Conservation (phyloP, 202 grass and related monocot species). For the Elaeis oleifera region DNA sequence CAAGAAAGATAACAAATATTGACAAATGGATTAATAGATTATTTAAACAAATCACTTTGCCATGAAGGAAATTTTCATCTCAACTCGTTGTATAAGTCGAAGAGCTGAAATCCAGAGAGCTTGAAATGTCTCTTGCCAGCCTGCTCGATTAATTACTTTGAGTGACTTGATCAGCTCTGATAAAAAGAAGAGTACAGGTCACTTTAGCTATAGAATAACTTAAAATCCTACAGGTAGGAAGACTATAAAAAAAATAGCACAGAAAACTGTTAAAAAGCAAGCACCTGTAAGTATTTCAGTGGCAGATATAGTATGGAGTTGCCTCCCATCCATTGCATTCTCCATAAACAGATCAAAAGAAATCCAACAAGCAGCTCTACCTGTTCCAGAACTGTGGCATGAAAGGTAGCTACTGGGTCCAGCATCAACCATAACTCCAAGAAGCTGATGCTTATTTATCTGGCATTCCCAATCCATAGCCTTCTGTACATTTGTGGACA, state of each 20-base stretch:
- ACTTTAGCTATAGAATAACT: no score
- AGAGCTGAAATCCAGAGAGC: slow-evolving; percentile 91
- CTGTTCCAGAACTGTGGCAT: slow-evolving; percentile 49
- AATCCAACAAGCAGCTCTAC: slow-evolving; percentile 76
- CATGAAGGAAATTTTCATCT: slow-evolving; percentile 14
- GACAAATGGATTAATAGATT: slow-evolving; percentile 12
- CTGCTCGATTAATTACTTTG: slow-evolving; percentile 78
- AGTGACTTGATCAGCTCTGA: slow-evolving; percentile 75
- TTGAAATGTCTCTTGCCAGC: slow-evolving; percentile 97
- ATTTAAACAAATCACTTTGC: slow-evolving; percentile 10
- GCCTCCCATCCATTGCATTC: slow-evolving; percentile 74
- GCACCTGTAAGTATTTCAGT: slow-evolving; percentile 74
- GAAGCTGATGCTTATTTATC: slow-evolving; percentile 53
- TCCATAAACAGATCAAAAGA: slow-evolving; percentile 86
- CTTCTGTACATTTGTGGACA: slow-evolving; percentile 47
- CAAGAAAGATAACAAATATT: slow-evolving; percentile 8
- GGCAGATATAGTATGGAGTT: slow-evolving; percentile 64
- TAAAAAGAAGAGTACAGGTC: slow-evolving; percentile 21
- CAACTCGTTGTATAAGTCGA: slow-evolving; percentile 85
- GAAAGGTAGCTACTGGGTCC: slow-evolving; percentile 35
- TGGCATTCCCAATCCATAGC: slow-evolving; percentile 49
- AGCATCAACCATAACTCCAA: slow-evolving; percentile 50
- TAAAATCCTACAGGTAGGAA: no score
- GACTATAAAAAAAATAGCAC: not conserved
- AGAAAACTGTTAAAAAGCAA: not conserved